Evolutionary conservation across 129 eudicot species (phyloP), one percentile per base, ranked within the genome.

Genomic region (Chrysanthemum lavandulifolium): DNA sequence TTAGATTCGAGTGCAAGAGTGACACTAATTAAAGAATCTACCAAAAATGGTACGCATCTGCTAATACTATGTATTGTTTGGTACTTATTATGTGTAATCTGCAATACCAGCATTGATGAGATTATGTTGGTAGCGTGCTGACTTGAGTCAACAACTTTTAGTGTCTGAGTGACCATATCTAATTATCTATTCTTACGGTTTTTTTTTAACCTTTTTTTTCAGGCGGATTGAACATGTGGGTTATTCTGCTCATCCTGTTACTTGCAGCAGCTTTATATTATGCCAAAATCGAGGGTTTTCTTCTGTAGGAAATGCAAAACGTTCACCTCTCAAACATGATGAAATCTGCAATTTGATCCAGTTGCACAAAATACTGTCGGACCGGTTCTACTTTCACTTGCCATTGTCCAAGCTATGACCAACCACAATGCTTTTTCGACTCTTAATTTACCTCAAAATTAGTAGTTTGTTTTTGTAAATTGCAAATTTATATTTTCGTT

Each of bases 1-100:
- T 61, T 85, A 61, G 97, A 86, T 86, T 75, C 97, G 66, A 88
- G 97, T 81, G 91, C 86, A 47, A 86, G 93, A 83, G 97, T 92
- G 60, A 92, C 97, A 57, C 43, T 83, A 5, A 78, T 92, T 69
- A 65, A 75, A 52, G 93, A 89, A 64, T 71, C 78, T 65, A 81
- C 78, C 61, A 80, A 84, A 73, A 85, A 74, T n/a, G 96, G 97
- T 88, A 79, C 13, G 83, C 61, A 8, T 56, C 71, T 47, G 29
- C 70, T 40, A 40, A 6, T 40, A 40, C 47, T 40, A 40, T 8
- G 10, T 6, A 6, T 36, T 36, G 6, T 27, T 27, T 27, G 31
- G 31, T 27, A 2, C 31, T 3, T 27, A 27, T 27, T 2, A 27
- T 27, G 4, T 27, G 3, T 27, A 27, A 27, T 27, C 3, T 27